Conservation (phyloP, 108 stramenopile genomes). For the Mediolabrus comicus region DNA sequence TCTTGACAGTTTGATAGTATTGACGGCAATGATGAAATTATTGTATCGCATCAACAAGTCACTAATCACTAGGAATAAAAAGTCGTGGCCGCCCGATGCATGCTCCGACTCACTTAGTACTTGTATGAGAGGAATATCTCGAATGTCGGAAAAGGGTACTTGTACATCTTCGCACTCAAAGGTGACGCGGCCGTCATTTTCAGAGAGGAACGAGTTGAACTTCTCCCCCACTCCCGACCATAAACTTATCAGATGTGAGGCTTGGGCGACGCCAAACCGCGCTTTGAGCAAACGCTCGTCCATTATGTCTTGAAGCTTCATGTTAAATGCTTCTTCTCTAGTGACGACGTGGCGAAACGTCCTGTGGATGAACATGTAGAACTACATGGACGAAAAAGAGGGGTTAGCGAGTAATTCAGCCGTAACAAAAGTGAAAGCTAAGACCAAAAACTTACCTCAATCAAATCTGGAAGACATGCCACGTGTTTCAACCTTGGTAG, state of each 20-base stretch:
- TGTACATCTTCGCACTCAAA: conserved; percentile 25
- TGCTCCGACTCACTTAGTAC: conserved; percentile 23
- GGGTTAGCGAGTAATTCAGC: background rate
- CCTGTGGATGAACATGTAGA: conserved; percentile 28
- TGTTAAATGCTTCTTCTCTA: conserved; percentile 11
- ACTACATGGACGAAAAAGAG: background rate
- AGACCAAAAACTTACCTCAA: conserved; percentile 20
- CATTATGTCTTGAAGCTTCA: conserved; percentile 15
- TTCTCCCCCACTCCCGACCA: conserved; percentile 18
- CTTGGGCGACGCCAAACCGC: conserved; percentile 8
- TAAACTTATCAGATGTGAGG: conserved; percentile 2
- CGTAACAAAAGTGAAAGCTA: background rate
- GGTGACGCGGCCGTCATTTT: background rate
- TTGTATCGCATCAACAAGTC: conserved; percentile 24
- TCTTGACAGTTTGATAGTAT: background rate
- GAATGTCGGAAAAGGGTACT: conserved; percentile 9
- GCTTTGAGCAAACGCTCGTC: conserved; percentile 17
- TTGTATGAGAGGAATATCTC: background rate
- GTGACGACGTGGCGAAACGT: conserved; percentile 28
- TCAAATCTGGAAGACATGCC: conserved; percentile 27
- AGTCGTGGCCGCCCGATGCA: conserved; percentile 14
- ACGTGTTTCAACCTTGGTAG: conserved; percentile 12
- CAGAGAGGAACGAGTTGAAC: conserved; percentile 10
- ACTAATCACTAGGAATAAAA: conserved; percentile 28
- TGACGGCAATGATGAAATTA: conserved; percentile 9